Percentiles rank a stretch among this genome's conserved stretches.
These are phyloP conservation scores for Cutaneotrichosporon spelunceum DNA, from an alignment of 1,284 basidiomycete species.

Conservation along the genomic window DNA sequence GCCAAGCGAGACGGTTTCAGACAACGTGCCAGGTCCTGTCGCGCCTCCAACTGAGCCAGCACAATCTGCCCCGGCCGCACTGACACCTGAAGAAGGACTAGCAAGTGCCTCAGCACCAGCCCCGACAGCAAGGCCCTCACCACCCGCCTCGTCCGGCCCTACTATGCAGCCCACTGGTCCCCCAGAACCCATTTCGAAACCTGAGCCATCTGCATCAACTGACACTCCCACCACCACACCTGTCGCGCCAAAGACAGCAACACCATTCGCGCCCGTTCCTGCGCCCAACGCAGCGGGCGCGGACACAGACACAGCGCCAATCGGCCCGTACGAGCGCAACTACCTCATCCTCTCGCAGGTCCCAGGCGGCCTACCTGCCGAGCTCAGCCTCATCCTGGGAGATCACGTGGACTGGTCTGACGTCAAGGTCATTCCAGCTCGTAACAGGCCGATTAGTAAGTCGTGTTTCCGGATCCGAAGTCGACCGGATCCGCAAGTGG, in stretches of 20 bases:
- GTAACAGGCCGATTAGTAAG: conserved; percentile 50
- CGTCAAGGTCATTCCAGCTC: conserved; percentile 47
- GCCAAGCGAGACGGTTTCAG: not conserved
- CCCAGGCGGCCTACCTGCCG: conserved; percentile 49
- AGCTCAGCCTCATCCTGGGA: conserved; percentile 52
- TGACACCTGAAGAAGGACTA: not conserved
- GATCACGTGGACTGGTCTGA: conserved; percentile 53
- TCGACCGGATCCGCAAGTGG: no score
- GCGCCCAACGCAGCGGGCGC: not conserved
- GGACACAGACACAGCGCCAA: conserved; percentile 11
- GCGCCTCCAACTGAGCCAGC: not conserved
- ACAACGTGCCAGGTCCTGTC: not conserved
- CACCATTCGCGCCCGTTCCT: not conserved
- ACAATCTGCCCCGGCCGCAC: not conserved
- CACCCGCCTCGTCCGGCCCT: not conserved
- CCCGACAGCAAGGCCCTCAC: not conserved
- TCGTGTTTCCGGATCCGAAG: conserved; percentile 7
- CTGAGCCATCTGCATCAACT: not conserved
- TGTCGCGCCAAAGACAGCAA: not conserved
- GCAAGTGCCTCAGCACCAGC: not conserved
- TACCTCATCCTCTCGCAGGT: conserved; percentile 52
- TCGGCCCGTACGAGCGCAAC: conserved; percentile 45
- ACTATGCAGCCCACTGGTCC: not conserved
- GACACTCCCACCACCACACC: not conserved
- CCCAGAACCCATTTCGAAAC: not conserved